phyloP scores from a whole-genome alignment of 495 filamentous ascomycete genomes.

The Aspergillus cavernicola region DNA sequence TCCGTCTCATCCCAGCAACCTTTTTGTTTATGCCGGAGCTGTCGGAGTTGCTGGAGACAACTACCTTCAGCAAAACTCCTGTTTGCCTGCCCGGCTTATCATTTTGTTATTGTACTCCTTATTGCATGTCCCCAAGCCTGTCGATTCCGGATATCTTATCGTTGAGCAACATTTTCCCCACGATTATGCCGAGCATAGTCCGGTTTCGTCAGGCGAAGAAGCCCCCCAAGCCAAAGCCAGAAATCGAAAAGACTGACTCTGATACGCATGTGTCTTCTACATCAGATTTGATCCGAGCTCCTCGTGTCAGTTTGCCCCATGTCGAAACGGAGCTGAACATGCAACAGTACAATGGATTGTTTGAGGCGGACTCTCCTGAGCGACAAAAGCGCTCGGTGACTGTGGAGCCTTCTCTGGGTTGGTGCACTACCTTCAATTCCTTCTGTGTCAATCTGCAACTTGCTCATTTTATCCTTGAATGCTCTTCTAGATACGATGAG shows the following conservation, averaged over 20 bases:
- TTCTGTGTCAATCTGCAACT: not conserved
- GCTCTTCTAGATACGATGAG: constrained; percentile 22
- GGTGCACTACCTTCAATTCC: constrained; percentile 6
- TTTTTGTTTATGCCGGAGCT: constrained; percentile 1
- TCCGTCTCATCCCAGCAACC: not conserved
- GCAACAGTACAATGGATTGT: constrained; percentile 40
- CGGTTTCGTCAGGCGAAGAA: constrained; percentile 33
- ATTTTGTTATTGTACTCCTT: not conserved
- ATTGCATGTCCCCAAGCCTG: constrained; percentile 3
- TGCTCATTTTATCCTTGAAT: not conserved
- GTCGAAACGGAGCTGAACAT: constrained; percentile 47
- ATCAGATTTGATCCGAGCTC: constrained; percentile 27
- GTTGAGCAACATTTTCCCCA: constrained; percentile 9
- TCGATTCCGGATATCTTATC: constrained; percentile 5
- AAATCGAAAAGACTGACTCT: constrained; percentile 27
- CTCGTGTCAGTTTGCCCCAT: constrained; percentile 40
- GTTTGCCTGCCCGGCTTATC: not conserved
- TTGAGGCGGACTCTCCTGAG: constrained; percentile 26
- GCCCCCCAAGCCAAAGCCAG: constrained; percentile 23
- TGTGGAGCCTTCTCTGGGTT: constrained; percentile 18
- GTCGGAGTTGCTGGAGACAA: not conserved
- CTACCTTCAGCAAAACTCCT: not conserved
- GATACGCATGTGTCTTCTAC: constrained; percentile 16
- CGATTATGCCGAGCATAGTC: constrained; percentile 22
- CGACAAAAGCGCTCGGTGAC: constrained; percentile 12